These are phyloP conservation scores for Adenanthera pavonina DNA, from an alignment of 306 rosid genomes.

Conservation along the genomic window DNA sequence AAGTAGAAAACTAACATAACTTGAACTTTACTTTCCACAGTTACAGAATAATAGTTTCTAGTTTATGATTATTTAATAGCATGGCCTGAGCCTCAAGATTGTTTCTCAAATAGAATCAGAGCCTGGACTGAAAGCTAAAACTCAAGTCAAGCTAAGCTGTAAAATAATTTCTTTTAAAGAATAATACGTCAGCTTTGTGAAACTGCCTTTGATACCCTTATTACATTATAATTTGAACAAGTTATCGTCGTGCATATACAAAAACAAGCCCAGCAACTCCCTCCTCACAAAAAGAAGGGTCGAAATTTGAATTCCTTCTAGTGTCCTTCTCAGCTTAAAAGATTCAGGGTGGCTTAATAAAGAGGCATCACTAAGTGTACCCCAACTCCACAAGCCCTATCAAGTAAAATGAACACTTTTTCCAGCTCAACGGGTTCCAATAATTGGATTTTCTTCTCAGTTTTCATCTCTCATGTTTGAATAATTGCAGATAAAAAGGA, in stretches of 20 bases:
- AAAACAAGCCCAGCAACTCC: not conserved
- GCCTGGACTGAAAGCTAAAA: conserved; percentile 4
- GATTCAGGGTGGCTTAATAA: conserved; percentile 4
- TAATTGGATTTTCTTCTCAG: not conserved
- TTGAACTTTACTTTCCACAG: not conserved
- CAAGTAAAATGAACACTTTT: not conserved
- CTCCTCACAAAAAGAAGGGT: not conserved
- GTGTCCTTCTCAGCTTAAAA: not conserved
- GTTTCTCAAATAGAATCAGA: conserved; percentile 23
- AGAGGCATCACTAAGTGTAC: conserved; percentile 6
- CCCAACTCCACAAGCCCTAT: not conserved
- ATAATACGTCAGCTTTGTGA: not conserved
- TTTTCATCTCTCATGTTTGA: not conserved
- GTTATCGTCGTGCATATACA: not conserved
- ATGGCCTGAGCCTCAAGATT: conserved; percentile 10
- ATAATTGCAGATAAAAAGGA: not conserved
- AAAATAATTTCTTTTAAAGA: not conserved
- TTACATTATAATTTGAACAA: not conserved
- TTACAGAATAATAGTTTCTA: not conserved
- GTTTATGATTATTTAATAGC: not conserved
- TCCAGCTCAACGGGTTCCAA: not conserved
- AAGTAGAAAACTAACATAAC: not conserved
- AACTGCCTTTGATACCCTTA: not conserved
- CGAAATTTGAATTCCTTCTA: not conserved
- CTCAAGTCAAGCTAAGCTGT: conserved; percentile 7